Evolutionary conservation across 257 asterid genomes (phyloP).

Genomic region (Marsdenia floribunda): DNA sequence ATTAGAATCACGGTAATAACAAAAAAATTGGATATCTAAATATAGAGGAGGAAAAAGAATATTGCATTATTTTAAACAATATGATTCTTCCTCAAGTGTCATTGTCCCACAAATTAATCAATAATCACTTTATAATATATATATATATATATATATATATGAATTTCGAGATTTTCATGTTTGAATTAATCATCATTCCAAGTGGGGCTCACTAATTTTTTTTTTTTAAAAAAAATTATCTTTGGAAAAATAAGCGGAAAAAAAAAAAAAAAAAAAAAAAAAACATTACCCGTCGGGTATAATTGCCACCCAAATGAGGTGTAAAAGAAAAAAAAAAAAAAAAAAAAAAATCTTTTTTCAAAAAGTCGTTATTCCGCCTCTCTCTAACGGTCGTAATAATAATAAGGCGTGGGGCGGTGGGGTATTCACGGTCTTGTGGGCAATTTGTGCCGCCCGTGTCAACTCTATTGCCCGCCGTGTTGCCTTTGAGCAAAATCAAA

Average conservation of each 20-base stretch:
- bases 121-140: not conserved
- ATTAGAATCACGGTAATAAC: too few species aligned
- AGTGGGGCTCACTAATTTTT: not conserved
- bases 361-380: slow-evolving; percentile 9
- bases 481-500: not conserved
- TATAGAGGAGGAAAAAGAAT: too few species aligned
- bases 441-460: slow-evolving; percentile 7
- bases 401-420: slow-evolving; percentile 14
- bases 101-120: not conserved
- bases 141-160: not conserved
- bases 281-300: slow-evolving; percentile 18
- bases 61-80: not conserved
- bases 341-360: not conserved
- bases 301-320: not conserved
- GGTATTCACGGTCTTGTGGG: not conserved
- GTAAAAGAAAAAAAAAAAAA: too few species aligned
- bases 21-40: too few species aligned
- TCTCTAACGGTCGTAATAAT: slow-evolving; percentile 25
- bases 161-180: not conserved
- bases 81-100: not conserved
- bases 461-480: not conserved
- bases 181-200: slow-evolving; percentile 19
- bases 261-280: not conserved
- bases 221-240: not conserved
- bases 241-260: too few species aligned